phyloP scores from a whole-genome alignment of 2,329 filamentous ascomycete genomes.

The Piedraia hortae region DNA sequence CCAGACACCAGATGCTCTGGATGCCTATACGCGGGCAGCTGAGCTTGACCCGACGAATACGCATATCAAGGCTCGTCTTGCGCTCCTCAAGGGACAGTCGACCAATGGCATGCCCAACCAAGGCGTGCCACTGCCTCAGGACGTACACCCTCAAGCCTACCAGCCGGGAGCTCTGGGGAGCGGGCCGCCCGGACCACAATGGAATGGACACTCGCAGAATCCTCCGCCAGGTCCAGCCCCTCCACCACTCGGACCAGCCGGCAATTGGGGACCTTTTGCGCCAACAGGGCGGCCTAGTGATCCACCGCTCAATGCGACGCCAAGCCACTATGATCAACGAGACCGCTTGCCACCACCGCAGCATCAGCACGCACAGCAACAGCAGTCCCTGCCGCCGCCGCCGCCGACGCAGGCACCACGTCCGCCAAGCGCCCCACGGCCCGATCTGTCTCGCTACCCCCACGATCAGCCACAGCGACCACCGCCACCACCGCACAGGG shows the following conservation, averaged over 20 bases:
- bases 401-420: slow-evolving; percentile 40
- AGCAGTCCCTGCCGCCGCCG: slow-evolving; percentile 41
- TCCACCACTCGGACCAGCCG: slow-evolving; percentile 22
- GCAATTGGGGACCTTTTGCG: slow-evolving; percentile 27
- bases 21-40: slow-evolving; percentile 81
- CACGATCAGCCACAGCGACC: slow-evolving; percentile 14
- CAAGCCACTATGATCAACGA: slow-evolving; percentile 27
- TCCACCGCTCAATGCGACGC: slow-evolving; percentile 27
- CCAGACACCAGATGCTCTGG: slow-evolving; percentile 82
- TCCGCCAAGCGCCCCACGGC: slow-evolving; percentile 31
- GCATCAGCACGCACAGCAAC: slow-evolving; percentile 17
- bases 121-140: slow-evolving; percentile 67
- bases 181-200: slow-evolving; percentile 64
- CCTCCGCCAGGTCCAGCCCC: slow-evolving; percentile 37
- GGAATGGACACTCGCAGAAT: slow-evolving; percentile 48
- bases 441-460: slow-evolving; percentile 32
- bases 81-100: slow-evolving; percentile 57
- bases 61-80: slow-evolving; percentile 84
- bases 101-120: slow-evolving; percentile 41
- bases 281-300: slow-evolving; percentile 55
- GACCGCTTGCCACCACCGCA: slow-evolving; percentile 40
- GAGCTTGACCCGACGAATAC: slow-evolving; percentile 82
- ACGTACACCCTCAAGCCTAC: slow-evolving; percentile 87
- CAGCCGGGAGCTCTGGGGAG: slow-evolving; percentile 49
- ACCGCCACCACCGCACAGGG: slow-evolving; percentile 24